phyloP scores from a whole-genome alignment of 1,284 basidiomycete genomes.

The Malassezia japonica region DNA sequence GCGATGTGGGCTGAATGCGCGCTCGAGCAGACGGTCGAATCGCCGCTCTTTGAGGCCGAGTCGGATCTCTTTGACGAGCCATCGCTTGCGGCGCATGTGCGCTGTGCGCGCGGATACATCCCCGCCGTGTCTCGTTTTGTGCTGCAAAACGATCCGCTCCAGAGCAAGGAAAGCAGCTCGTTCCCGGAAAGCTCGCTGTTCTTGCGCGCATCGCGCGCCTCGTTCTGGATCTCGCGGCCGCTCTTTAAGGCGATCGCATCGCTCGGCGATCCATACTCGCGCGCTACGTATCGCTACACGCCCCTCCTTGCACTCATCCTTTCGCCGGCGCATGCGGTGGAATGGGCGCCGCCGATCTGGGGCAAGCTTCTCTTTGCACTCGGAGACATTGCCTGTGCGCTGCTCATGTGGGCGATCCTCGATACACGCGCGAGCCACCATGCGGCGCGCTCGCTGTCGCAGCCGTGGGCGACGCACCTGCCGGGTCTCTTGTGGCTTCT shows the following conservation, averaged over 20 bases:
- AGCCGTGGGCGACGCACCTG: slow-evolving; percentile 18
- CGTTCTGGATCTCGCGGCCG: slow-evolving; percentile 25
- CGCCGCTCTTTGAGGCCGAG: slow-evolving; percentile 20
- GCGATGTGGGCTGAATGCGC: slow-evolving; percentile 29
- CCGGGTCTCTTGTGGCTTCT: slow-evolving; percentile 64
- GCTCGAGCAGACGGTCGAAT: slow-evolving; percentile 23
- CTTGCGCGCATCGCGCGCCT: not conserved
- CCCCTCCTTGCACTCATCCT: slow-evolving; percentile 77
- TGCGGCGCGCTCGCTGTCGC: not conserved
- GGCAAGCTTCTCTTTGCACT: slow-evolving; percentile 81
- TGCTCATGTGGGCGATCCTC: slow-evolving; percentile 65
- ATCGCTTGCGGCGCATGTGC: slow-evolving; percentile 16
- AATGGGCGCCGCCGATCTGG: slow-evolving; percentile 50
- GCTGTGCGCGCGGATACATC: slow-evolving; percentile 33
- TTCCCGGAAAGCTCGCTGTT: not conserved
- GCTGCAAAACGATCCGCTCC: slow-evolving; percentile 35
- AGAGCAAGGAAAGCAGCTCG: not conserved
- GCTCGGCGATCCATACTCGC: slow-evolving; percentile 68
- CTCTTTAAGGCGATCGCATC: slow-evolving; percentile 29
- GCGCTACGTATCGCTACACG: slow-evolving; percentile 92
- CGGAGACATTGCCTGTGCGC: slow-evolving; percentile 73
- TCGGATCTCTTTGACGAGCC: slow-evolving; percentile 24
- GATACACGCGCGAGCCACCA: slow-evolving; percentile 20
- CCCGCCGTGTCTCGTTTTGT: slow-evolving; percentile 54
- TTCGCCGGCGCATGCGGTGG: slow-evolving; percentile 62